Evolutionary conservation across 192 early-diverging fungal genomes (phyloP).

Genomic region (Coemansia sp.): DNA sequence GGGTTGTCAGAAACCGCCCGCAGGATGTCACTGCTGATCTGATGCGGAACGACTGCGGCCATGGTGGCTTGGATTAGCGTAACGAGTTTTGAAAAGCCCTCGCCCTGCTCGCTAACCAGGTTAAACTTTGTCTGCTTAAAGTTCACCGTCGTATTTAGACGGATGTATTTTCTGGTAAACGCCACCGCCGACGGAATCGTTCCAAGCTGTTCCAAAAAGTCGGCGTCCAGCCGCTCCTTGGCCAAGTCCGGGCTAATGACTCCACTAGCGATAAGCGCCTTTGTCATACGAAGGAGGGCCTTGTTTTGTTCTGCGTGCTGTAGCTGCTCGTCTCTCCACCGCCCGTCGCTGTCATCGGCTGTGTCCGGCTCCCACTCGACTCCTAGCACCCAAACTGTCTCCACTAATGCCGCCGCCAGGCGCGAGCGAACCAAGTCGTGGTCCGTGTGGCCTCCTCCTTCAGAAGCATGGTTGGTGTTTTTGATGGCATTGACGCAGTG

Average conservation of each 20-base stretch:
- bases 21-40: slow-evolving; percentile 24
- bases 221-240: slow-evolving; percentile 43
- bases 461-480: slow-evolving; percentile 19
- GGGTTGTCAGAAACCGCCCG: background rate
- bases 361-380: slow-evolving; percentile 52
- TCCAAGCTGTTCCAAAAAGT: slow-evolving; percentile 40
- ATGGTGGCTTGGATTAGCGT: slow-evolving; percentile 43
- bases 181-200: slow-evolving; percentile 27
- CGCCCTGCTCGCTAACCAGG: slow-evolving; percentile 48
- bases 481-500: slow-evolving; percentile 27
- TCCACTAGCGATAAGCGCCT: slow-evolving; percentile 15
- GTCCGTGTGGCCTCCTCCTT: background rate
- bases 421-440: slow-evolving; percentile 19
- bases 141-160: slow-evolving; percentile 49
- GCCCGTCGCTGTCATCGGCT: slow-evolving; percentile 7
- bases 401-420: slow-evolving; percentile 30
- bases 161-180: slow-evolving; percentile 41
- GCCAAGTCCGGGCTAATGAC: slow-evolving; percentile 36
- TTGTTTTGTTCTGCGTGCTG: slow-evolving; percentile 27
- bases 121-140: slow-evolving; percentile 58
- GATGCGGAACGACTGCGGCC: slow-evolving; percentile 25
- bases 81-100: slow-evolving; percentile 52
- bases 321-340: slow-evolving; percentile 35
- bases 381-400: slow-evolving; percentile 43
- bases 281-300: slow-evolving; percentile 21